Evolutionary conservation across 1,284 basidiomycete species (phyloP), one percentile per base, ranked within the genome.

Genomic region (Gastroboletus turbinatus): DNA sequence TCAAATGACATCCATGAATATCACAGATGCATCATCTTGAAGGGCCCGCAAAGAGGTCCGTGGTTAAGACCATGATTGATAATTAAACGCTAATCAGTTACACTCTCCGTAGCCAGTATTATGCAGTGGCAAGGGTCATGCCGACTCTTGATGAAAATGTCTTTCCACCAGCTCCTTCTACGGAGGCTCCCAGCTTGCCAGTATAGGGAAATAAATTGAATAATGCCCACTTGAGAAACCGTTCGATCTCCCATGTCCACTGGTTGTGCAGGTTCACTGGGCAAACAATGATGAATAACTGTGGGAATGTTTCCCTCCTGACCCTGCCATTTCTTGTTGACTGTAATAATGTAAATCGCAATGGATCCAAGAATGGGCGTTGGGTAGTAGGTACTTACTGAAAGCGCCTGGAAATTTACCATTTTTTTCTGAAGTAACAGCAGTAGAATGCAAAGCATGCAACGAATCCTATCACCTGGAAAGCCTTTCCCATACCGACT

Each of bases 131-230:
- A 21, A 0, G 4, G 35, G 0, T 38, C 10, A 3, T 57, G 55
- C 0, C 6, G 7, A 27, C 47, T 57, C 17, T 57, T 5, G 4
- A n/a, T 13, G 1, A 46, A 32, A 11, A 57, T 32, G 0, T 8
- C 6, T 0, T 25, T 7, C 52, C 58, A 59, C 49, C 58, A 59
- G 17, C 7, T 2, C 0, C 13, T 23, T 4, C 9, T 25, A 0
- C 23, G n/a, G n/a, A n/a, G n/a, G n/a, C 23, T 23, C 9, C 3
- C 0, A 21, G 27, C 19, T 52, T 51, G 2, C 58, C 39, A 0
- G n/a, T 10, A 2, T 60, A 59, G 0, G 48, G 49, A 1, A 59
- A 33, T 0, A 59, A 9, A 6, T 59, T 42, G 3, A 59, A 59
- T 0, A 32, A 17, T 0, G 6, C 9, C 0, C n/a, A 2, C 21